Evolutionary conservation across 495 filamentous ascomycete genomes (phyloP), one percentile per base, ranked within the genome.

Genomic region (Trichocladium uniseriatum): DNA sequence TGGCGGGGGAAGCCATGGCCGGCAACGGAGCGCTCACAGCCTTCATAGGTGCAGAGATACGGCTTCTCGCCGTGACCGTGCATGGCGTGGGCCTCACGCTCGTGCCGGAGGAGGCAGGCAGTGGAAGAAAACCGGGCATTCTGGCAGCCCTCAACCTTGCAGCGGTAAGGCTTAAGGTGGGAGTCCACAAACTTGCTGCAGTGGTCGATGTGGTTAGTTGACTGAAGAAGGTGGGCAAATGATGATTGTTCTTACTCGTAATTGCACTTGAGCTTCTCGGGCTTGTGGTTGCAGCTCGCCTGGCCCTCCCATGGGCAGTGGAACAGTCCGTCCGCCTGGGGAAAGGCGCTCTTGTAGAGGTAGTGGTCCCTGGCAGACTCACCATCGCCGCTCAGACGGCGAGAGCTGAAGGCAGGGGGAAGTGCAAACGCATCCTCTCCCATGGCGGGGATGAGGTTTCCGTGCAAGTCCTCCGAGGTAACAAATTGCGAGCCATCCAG

Each of bases 211-310:
- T 62, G 55, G 45, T 72, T 60, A 67, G 56, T 56, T 45, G 41
- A 43, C 16, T 47, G 18, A 50, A 52, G 38, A 41, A 31, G 29
- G 51, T 63, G 39, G 32, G 40, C 38, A 22, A 5, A 19, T 2
- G 36, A 18, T 28, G 41, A 24, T 51, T 18, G 29, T 22, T 60
- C 84, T 79, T 83, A 90, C 89, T 94, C 87, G 66, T 95, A 96
- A 68, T 92, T 90, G 80, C 89, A 96, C 77, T 95, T 95, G 53
- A 95, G 83, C 66, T 88, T 89, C 55, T 87, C 89, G 18, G 87
- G 81, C 58, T 83, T 82, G 75, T 94, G 87, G 63, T 76, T 82
- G 78, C 89, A 94, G 51, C 75, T 79, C 36, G 81, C 69, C 52
- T 86, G 75, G 64, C 78, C 79, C 66, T 85, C 82, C 71, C 79